Percentiles rank a stretch among this genome's conserved stretches.
phyloP scores from a whole-genome alignment of 108 stramenopile species.

The Skeletonema costatum region DNA sequence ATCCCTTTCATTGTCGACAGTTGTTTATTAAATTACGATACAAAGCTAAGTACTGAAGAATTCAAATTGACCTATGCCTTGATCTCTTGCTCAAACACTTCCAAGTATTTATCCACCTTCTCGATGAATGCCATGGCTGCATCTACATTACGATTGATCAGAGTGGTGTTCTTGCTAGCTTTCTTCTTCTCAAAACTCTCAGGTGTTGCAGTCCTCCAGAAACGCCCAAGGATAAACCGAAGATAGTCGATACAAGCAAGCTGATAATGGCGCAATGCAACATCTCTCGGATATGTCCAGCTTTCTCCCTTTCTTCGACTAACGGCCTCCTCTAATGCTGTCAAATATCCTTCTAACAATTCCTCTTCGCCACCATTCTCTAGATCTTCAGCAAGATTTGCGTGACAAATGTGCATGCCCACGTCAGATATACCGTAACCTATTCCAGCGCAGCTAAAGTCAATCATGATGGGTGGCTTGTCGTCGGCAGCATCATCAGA shows the following conservation, averaged over 20 bases:
- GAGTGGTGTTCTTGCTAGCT: constrained; percentile 59
- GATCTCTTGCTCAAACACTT: constrained; percentile 53
- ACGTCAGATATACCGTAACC: constrained; percentile 69
- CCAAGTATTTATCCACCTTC: constrained; percentile 63
- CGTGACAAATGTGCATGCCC: constrained; percentile 68
- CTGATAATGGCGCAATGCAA: constrained; percentile 70
- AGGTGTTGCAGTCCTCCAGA: constrained; percentile 45
- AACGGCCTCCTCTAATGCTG: constrained; percentile 42
- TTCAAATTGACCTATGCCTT: neutral
- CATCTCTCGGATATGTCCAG: constrained; percentile 46
- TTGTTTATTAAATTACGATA: neutral
- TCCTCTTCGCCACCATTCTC: constrained; percentile 61
- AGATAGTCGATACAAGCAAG: constrained; percentile 70
- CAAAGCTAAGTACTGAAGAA: neutral
- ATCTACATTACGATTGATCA: constrained; percentile 70
- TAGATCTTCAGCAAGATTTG: constrained; percentile 53
- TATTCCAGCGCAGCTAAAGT: constrained; percentile 78
- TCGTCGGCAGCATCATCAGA: neutral
- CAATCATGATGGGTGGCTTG: constrained; percentile 52
- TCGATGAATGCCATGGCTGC: constrained; percentile 67
- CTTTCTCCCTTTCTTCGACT: neutral
- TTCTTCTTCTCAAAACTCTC: constrained; percentile 59
- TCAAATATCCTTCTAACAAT: constrained; percentile 63
- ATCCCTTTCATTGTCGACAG: neutral
- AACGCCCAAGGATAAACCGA: constrained; percentile 50